Base-by-base conservation (phyloP, 352 stramenopile genomes). In the Pythium chondricola region DNA sequence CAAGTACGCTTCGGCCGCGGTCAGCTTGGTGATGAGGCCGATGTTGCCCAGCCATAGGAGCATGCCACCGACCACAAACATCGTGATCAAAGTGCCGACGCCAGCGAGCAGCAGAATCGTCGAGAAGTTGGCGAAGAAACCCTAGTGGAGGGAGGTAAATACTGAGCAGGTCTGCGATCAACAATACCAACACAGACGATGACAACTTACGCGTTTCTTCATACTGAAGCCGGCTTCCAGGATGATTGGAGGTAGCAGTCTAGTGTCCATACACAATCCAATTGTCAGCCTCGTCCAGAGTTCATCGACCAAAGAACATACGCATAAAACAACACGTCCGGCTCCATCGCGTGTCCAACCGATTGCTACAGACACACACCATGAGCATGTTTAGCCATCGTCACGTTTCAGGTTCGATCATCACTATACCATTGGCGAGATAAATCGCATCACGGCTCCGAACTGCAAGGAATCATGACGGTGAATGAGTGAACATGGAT, bases 91-190 rank as follows among this genome's bases (percentile, higher is more conserved):
- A 6, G 80, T 93, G 14, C 83, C 83, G 6, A 89, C 75, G 27
- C 85, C 83, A 14, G 83, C 69, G n/a, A 92, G 54, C 38, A 91
- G 53, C 40, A 93, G 63, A 35, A 93, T 93, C n/a, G 83, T 84
- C 30, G 79, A 89, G 25, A 93, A 93, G 33, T 93, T 93, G 43
- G 78, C 74, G 39, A 93, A 93, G 56, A 93, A 93, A 17, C 82
- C 82, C 78, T 92, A 30, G 29, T 54, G 37, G 14, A 20, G 11
- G 20, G 33, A 29, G 2, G 42, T 10, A 48, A 46, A 22, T 43
- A 51, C 10, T 32, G 5, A 20, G 5, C 20, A 16, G 14, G 16
- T 22, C 38, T 44, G 5, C 38, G 18, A 21, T 43, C 14, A 20
- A 43, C 18, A 63, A 22, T 18, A 43, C 3, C n/a, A 4, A 5